Percentiles rank a stretch among this genome's conserved stretches.
phyloP scores from a whole-genome alignment of 2,329 filamentous ascomycete species.

The Aquanectria penicillioides region DNA sequence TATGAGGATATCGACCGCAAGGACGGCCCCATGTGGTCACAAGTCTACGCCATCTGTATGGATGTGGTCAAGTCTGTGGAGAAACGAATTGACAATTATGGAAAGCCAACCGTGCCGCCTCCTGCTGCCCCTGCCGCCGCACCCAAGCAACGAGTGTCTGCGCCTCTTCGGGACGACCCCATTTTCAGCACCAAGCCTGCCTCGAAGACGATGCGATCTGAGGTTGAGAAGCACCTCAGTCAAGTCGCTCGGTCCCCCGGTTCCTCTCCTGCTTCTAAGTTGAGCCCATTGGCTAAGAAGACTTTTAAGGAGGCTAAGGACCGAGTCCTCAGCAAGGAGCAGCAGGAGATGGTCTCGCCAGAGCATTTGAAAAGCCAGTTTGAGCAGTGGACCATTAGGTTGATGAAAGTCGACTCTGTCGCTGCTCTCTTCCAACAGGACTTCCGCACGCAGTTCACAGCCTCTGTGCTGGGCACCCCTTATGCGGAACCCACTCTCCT shows the following conservation, averaged over 20 bases:
- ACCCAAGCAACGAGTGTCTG: slow-evolving; percentile 48
- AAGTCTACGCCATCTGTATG: slow-evolving; percentile 77
- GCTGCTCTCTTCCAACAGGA: slow-evolving; percentile 77
- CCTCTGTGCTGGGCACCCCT: slow-evolving; percentile 78
- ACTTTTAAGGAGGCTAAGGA: slow-evolving; percentile 59
- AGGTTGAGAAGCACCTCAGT: slow-evolving; percentile 58
- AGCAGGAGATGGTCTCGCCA: slow-evolving; percentile 63
- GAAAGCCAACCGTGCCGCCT: slow-evolving; percentile 53
- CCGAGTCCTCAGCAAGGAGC: slow-evolving; percentile 60
- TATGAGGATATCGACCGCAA: slow-evolving; percentile 88
- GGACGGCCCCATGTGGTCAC: slow-evolving; percentile 83
- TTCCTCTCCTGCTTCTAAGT: slow-evolving; percentile 57
- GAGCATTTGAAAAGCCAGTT: slow-evolving; percentile 61
- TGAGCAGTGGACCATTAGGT: slow-evolving; percentile 56
- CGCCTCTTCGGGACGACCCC: slow-evolving; percentile 56
- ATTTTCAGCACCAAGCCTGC: slow-evolving; percentile 55
- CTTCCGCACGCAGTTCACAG: slow-evolving; percentile 71
- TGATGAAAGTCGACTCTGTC: slow-evolving; percentile 61
- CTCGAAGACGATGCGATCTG: slow-evolving; percentile 51
- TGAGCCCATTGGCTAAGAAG: slow-evolving; percentile 63
- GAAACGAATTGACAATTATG: slow-evolving; percentile 71
- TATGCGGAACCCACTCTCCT: slow-evolving; percentile 76
- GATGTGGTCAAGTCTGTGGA: slow-evolving; percentile 75
- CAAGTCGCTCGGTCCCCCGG: slow-evolving; percentile 59
- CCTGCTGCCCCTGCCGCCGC: slow-evolving; percentile 44